A percentile compares a stretch with the other conserved stretches of the same genome.
Conservation (phyloP, 768 basidiomycete species). For the Tricholoma hemisulphureum region DNA sequence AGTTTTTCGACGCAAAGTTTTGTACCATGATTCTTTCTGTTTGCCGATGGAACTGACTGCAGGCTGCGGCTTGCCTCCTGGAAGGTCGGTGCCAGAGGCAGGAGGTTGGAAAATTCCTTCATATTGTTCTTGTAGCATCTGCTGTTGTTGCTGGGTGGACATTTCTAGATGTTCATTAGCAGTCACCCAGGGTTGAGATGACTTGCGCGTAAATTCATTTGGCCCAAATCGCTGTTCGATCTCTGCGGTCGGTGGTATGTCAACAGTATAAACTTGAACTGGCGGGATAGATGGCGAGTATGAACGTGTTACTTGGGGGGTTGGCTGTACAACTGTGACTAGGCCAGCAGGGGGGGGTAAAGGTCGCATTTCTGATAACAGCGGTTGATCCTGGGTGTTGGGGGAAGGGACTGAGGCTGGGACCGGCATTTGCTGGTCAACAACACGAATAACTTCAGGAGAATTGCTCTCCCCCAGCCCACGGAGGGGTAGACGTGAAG, state of each 20-base stretch:
- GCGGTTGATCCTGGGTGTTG: not conserved
- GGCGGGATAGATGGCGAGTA: slow-evolving; percentile 15
- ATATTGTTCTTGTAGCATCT: not conserved
- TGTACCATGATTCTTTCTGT: slow-evolving; percentile 41
- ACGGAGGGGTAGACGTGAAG: slow-evolving; percentile 5
- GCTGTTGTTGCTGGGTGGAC: slow-evolving; percentile 12
- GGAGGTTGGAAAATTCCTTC: slow-evolving; percentile 5
- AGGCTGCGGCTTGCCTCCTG: slow-evolving; percentile 16
- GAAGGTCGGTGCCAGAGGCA: slow-evolving; percentile 2
- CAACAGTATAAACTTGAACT: slow-evolving; percentile 28
- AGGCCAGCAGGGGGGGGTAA: not conserved
- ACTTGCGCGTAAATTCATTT: slow-evolving; percentile 18
- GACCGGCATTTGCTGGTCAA: not conserved
- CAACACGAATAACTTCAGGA: slow-evolving; percentile 6
- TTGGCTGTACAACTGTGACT: not conserved
- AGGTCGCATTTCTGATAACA: not conserved
- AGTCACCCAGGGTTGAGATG: slow-evolving; percentile 38
- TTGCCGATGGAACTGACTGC: slow-evolving; percentile 26
- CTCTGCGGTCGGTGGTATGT: slow-evolving; percentile 32
- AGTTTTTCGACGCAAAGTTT: slow-evolving; percentile 34
- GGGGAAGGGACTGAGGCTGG: not conserved
- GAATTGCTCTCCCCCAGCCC: not conserved
- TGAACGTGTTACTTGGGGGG: not conserved
- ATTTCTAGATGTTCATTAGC: slow-evolving; percentile 32
- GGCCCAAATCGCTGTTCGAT: slow-evolving; percentile 21